phyloP scores from a whole-genome alignment of 140 eudicot species.

The Anethum foeniculum region DNA sequence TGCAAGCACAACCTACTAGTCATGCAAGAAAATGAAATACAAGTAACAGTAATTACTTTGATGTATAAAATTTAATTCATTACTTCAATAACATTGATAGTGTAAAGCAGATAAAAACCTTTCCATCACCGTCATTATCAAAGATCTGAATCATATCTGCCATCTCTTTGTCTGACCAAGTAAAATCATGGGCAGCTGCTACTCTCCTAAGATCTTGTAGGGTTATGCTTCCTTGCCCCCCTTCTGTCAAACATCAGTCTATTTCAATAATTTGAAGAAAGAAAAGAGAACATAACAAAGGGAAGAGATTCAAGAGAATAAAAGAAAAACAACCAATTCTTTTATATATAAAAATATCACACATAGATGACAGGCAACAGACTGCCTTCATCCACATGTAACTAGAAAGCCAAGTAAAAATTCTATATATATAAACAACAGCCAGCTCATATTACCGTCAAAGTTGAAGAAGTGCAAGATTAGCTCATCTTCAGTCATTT shows the following conservation, averaged over 20 bases:
- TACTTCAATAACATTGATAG: not conserved
- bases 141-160: constrained; percentile 63
- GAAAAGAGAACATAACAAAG: not conserved
- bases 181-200: constrained; percentile 81
- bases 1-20: not conserved
- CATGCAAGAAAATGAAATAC: not conserved
- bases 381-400: not conserved
- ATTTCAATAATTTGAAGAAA: not conserved
- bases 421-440: not conserved
- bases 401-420: not conserved
- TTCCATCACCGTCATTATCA: constrained; percentile 75
- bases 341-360: not conserved
- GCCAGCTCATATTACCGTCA: constrained; percentile 58
- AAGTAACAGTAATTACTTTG: not conserved
- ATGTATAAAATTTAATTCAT: not conserved
- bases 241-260: constrained; percentile 41
- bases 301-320: not conserved
- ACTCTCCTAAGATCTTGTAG: constrained; percentile 56
- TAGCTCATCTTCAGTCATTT: constrained; percentile 93
- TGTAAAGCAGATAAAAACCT: constrained; percentile 38
- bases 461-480: constrained; percentile 79
- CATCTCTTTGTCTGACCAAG: constrained; percentile 78
- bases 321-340: not conserved
- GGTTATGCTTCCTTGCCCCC: constrained; percentile 59
- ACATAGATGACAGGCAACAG: not conserved